Evolutionary conservation across 176 grass and related monocot genomes (phyloP).

Genomic region (Cenchrus purpureus): DNA sequence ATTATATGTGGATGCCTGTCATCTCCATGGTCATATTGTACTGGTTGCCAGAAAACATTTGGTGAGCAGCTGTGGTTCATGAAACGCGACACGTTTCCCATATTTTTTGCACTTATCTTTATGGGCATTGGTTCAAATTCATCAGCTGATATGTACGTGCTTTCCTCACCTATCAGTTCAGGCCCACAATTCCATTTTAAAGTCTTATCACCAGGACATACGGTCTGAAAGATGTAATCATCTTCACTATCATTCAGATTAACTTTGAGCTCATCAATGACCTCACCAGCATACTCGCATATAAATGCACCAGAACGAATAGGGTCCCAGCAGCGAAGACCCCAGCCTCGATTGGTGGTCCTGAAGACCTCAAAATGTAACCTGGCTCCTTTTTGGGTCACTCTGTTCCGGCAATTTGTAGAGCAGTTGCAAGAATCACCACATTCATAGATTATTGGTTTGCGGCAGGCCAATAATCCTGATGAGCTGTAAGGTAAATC

Average conservation of each 20-base stretch:
- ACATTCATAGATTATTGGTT: constrained; percentile 73
- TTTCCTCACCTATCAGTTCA: constrained; percentile 60
- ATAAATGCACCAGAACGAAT: constrained; percentile 82
- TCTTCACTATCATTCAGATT: constrained; percentile 54
- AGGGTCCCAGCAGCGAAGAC: constrained; percentile 81
- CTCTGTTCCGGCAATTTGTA: constrained; percentile 73
- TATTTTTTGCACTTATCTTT: constrained; percentile 68
- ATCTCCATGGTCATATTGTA: constrained; percentile 65
- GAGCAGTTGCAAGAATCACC: constrained; percentile 61
- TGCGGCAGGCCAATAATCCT: constrained; percentile 64
- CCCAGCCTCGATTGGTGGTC: constrained; percentile 70
- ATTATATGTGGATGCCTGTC: constrained; percentile 61
- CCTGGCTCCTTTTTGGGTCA: constrained; percentile 63
- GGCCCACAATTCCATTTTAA: constrained; percentile 71
- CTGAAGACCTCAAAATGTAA: constrained; percentile 81
- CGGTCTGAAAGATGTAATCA: constrained; percentile 71
- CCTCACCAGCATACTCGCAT: constrained; percentile 74
- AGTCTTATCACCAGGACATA: constrained; percentile 62
- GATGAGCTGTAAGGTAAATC: constrained; percentile 73
- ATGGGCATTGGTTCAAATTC: constrained; percentile 58
- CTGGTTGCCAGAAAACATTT: constrained; percentile 88
- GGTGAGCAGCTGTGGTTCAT: constrained; percentile 91
- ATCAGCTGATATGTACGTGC: constrained; percentile 42
- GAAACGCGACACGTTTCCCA: constrained; percentile 74
- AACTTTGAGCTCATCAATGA: constrained; percentile 53